Base-by-base conservation (phyloP, 2,329 filamentous ascomycete species). In the Ceratocystis alfenasii region DNA sequence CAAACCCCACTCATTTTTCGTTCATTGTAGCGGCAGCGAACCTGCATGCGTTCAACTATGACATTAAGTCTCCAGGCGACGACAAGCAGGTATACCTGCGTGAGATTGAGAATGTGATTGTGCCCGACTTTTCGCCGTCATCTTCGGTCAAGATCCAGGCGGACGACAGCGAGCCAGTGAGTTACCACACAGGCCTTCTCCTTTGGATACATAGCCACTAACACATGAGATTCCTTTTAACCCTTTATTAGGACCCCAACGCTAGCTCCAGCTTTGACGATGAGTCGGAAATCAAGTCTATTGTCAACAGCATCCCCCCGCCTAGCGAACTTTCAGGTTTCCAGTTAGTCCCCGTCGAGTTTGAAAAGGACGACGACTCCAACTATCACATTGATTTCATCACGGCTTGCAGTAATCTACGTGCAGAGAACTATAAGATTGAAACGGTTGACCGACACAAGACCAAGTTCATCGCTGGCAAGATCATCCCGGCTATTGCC, bases 311-410 rank as follows among this genome's bases (percentile, higher is more conserved):
- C 68, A 81, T 99, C 41, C 94, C 94, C 1, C 79, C 87, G 4
- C 86, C 93, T 17, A 92, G 88, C 74, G 85, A 86, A 50, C 79
- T 99, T 62, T 87, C 89, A 30, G 91, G 90, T 44, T 95, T 95
- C 82, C 92, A 92, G 77, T 79, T 99, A 64, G 85, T 86, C 66
- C 89, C 93, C 2, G 94, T 97, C 5, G 94, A 97, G 72, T 99
- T 99, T 72, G 91, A 99, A 78, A 99, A 99, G 81, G 94, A 99
- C 70, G 94, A 99, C 72, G 95, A 99, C 75, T 90, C 88, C 63
- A 99, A 99, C 76, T 85, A 94, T 76, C 94, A 99, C 79, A 99
- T 99, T 72, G 94, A 97, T 76, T 99, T 99, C 79, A 97, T 99
- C 77, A 95, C 94, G 6, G 91, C 92, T 1, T 92, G 92, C 70